Evolutionary conservation across 495 filamentous ascomycete species (phyloP).

Genomic region (Lineolata rhizophorae): DNA sequence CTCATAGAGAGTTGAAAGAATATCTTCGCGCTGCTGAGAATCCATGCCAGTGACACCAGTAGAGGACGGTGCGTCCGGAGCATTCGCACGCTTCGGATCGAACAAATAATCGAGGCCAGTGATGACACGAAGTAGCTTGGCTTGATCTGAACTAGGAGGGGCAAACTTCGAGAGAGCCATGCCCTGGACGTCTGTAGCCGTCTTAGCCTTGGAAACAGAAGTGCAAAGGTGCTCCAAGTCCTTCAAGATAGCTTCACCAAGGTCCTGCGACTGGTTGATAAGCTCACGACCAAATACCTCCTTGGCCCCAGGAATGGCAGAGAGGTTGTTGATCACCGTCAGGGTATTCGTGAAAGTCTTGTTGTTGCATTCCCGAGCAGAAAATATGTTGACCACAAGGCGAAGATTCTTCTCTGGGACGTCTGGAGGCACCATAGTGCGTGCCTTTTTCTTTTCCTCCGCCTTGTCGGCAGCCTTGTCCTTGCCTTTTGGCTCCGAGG

Average conservation of each 20-base stretch:
- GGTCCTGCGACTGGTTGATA: conserved; percentile 56
- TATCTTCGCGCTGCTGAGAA: conserved; percentile 45
- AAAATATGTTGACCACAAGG: conserved; percentile 85
- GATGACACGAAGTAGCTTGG: conserved; percentile 79
- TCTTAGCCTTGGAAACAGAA: conserved; percentile 68
- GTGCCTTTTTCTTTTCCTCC: conserved; percentile 38
- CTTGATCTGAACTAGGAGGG: conserved; percentile 82
- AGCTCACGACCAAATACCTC: conserved; percentile 81
- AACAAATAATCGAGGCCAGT: conserved; percentile 94
- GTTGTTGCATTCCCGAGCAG: conserved; percentile 83
- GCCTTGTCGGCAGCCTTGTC: conserved; percentile 6
- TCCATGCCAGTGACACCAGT: conserved; percentile 4
- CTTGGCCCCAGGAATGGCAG: conserved; percentile 74
- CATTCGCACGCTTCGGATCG: conserved; percentile 26
- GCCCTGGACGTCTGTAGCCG: conserved; percentile 85
- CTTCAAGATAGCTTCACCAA: conserved; percentile 62
- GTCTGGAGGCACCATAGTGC: conserved; percentile 55
- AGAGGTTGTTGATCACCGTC: conserved; percentile 93
- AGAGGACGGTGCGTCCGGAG: conserved; percentile 25
- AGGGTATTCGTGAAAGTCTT: conserved; percentile 95
- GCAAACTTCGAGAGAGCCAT: conserved; percentile 90
- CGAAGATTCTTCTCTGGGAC: conserved; percentile 79
- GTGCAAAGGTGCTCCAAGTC: conserved; percentile 74
- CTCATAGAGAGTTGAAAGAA: conserved; percentile 72
- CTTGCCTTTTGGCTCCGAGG: conserved; percentile 14